Evolutionary conservation across 2,329 filamentous ascomycete species (phyloP), one percentile per base, ranked within the genome.

Genomic region (Harringtonia lauricola): DNA sequence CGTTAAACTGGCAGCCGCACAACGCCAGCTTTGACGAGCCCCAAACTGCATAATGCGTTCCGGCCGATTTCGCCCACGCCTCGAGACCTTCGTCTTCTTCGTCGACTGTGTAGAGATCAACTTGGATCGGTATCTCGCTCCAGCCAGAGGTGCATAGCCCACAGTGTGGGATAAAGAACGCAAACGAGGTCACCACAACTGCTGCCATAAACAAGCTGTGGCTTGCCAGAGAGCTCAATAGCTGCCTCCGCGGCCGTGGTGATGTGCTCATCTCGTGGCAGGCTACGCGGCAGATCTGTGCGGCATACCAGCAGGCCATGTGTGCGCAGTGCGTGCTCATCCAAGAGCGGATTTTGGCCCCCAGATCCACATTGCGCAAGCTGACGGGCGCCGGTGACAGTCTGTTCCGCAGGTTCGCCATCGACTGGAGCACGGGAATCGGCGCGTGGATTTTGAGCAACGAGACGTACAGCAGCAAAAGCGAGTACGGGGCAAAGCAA

Each of bases 141-240:
- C n/a, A n/a, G n/a, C n/a, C n/a, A n/a, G n/a, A n/a, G n/a, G n/a
- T n/a, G n/a, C n/a, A n/a, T n/a, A n/a, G n/a, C n/a, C n/a, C n/a
- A n/a, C n/a, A n/a, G n/a, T n/a, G n/a, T n/a, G n/a, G n/a, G n/a
- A n/a, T n/a, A n/a, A n/a, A n/a, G n/a, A n/a, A n/a, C 31, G 47
- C 43, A 24, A 42, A 49, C 4, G 43, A 44, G 4, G 41, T 34
- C 6, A 41, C 43, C 4, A 48, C 47, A 1, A 41, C 36, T 3
- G 47, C 43, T 7, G 49, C 49, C 39, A 43, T 41, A 19, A 47
- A 44, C 8, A 45, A 17, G 15, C 33, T 28, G 38, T 41, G 38
- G 34, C 28, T 18, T 18, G 38, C 43, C 31, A 44, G 37, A n/a
- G 38, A 34, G 15, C 22, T 31, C 12, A 45, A 38, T 26, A 36